Percentiles rank a stretch among this genome's conserved stretches.
These are phyloP conservation scores for Stromatinia cepivora DNA, from an alignment of 2,329 filamentous ascomycete species.

Conservation along the genomic window DNA sequence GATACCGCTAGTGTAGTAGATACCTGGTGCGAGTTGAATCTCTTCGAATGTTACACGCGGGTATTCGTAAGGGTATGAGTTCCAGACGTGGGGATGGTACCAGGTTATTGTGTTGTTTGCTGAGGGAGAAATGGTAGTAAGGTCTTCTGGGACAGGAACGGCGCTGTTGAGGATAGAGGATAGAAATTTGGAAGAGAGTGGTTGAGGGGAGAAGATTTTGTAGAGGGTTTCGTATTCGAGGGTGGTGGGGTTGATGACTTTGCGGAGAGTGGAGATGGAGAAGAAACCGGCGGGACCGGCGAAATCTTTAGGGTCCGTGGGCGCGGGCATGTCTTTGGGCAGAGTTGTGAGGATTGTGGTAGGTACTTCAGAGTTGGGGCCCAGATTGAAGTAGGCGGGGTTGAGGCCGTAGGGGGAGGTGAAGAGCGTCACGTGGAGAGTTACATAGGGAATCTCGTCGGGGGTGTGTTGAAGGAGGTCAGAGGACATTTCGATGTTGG, in stretches of 20 bases:
- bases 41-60: conserved; percentile 88
- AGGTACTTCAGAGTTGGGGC: conserved; percentile 59
- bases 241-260: conserved; percentile 60
- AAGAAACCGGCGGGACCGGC: conserved; percentile 79
- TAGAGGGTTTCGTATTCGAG: conserved; percentile 57
- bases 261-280: conserved; percentile 74
- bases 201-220: conserved; percentile 63
- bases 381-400: conserved; percentile 69
- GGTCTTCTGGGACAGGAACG: conserved; percentile 35
- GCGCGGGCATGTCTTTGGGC: conserved; percentile 51
- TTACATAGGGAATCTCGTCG: conserved; percentile 80
- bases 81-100: conserved; percentile 75
- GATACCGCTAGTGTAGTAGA: conserved; percentile 76
- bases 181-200: conserved; percentile 55
- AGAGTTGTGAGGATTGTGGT: conserved; percentile 82
- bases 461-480: conserved; percentile 68
- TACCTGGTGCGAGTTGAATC: conserved; percentile 61
- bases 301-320: conserved; percentile 51
- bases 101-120: conserved; percentile 66
- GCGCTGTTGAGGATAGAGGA: conserved; percentile 50
- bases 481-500: conserved; percentile 63
- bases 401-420: conserved; percentile 73
- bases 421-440: conserved; percentile 87
- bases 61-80: conserved; percentile 82
- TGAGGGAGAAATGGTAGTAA: conserved; percentile 29